Evolutionary conservation across 805 yeast species (phyloP).

Genomic region (Ogataea neopini): DNA sequence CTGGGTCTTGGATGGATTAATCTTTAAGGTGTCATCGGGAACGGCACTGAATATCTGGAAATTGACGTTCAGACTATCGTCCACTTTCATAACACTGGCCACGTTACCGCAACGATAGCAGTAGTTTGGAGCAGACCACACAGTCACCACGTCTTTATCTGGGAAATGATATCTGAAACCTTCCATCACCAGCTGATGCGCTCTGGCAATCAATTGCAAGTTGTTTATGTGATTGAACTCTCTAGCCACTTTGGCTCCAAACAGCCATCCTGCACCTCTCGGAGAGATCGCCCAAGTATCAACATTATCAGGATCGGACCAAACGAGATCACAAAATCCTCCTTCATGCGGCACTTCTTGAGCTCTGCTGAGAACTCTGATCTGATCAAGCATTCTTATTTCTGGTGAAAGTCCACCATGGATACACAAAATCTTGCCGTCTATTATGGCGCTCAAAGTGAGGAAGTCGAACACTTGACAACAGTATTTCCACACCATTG

Average conservation of each 20-base stretch:
- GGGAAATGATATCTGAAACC: constrained; percentile 96
- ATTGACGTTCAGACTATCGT: constrained; percentile 80
- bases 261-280: constrained; percentile 98
- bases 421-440: constrained; percentile 90
- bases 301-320: constrained; percentile 98
- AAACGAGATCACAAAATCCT: constrained; percentile 94
- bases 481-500: constrained; percentile 95
- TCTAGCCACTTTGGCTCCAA: constrained; percentile 90
- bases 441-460: constrained; percentile 93
- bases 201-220: constrained; percentile 85
- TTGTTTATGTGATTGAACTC: constrained; percentile 96
- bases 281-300: constrained; percentile 98
- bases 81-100: constrained; percentile 96
- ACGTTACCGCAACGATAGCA: constrained; percentile 98
- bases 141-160: constrained; percentile 95
- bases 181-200: constrained; percentile 98
- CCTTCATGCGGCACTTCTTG: constrained; percentile 99
- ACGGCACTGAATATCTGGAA: constrained; percentile 96
- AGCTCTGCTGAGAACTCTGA: constrained; percentile 89
- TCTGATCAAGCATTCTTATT: constrained; percentile 95
- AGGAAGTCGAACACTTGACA: constrained; percentile 95
- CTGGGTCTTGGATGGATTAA: constrained; percentile 37
- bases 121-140: constrained; percentile 97
- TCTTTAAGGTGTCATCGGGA: constrained; percentile 65
- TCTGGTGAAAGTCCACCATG: constrained; percentile 98